A percentile compares a stretch with the other conserved stretches of the same genome.
These are phyloP conservation scores for Pachysandra terminalis DNA, from an alignment of 164 flowering plant genomes.

Conservation along the genomic window DNA sequence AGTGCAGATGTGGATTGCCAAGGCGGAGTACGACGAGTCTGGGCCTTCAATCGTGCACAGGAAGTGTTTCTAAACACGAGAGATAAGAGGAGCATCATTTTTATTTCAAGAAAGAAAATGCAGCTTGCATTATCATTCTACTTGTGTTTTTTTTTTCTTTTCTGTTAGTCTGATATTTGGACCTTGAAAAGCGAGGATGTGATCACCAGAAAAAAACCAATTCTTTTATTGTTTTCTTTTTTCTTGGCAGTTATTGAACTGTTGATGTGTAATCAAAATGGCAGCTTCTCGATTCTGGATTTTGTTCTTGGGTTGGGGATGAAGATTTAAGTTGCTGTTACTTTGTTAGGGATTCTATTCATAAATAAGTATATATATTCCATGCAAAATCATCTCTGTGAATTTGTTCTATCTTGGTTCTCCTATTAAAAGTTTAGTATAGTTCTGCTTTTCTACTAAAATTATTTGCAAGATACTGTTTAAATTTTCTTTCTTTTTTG, in stretches of 20 bases:
- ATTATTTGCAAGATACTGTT: too few species aligned
- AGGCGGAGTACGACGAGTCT: conserved; percentile 39
- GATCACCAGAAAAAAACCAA: neutral
- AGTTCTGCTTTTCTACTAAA: too few species aligned
- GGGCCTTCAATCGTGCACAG: conserved; percentile 41
- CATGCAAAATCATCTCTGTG: too few species aligned
- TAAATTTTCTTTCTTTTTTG: too few species aligned
- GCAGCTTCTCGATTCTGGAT: conserved; percentile 9
- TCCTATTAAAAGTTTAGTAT: too few species aligned
- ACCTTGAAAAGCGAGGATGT: conserved; percentile 3
- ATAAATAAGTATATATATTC: too few species aligned
- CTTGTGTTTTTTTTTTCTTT: conserved; percentile 6
- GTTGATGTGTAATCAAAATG: conserved; percentile 5
- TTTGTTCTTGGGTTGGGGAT: neutral
- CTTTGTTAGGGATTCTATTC: too few species aligned
- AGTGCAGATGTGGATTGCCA: conserved; percentile 52
- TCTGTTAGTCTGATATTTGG: conserved; percentile 5
- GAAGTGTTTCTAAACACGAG: conserved; percentile 37
- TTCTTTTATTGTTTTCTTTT: conserved; percentile 14
- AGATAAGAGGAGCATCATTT: neutral
- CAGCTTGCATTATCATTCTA: conserved; percentile 13
- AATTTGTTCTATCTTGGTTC: too few species aligned
- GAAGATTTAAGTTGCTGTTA: too few species aligned
- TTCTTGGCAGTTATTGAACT: neutral
- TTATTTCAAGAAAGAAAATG: conserved; percentile 14